Base-by-base conservation (phyloP, 805 yeast genomes). In the Martiniozyma abietophila region DNA sequence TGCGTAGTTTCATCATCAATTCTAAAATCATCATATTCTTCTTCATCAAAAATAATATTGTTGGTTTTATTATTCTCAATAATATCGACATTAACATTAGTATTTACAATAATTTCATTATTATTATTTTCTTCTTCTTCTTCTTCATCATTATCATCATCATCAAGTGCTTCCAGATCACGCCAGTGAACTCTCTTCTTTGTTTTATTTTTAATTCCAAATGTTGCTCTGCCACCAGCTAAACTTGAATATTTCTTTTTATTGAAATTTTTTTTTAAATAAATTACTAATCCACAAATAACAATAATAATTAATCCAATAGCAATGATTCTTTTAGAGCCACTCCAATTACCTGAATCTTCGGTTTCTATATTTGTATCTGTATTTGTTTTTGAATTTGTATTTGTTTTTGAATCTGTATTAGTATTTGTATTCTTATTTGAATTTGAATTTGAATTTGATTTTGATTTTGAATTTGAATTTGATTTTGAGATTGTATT, bases 181-280 rank as follows among this genome's bases (percentile, higher is more conserved):
- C 46, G 33, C 62, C 62, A 58, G 24, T 51, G 59, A 19, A 58
- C 63, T 30, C 43, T 50, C 40, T 58, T 58, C 44, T 54, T 54
- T 46, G 50, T 53, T 20, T 39, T 44, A 26, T 41, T 42, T 12
- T 35, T 29, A 9, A 20, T 32, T 6, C 9, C 25, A n/a, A 30
- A 18, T 10, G 37, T 14, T 6, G 33, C 37, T 24, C 33, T 24
- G 10, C 36, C 36, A 19, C 15, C 18, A 5, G 27, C 18, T 12
- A 29, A n/a, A n/a, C 14, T 14, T 11, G 37, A 32, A 15, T 35
- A 30, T n/a, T 30, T 25, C 18, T 27, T 35, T 18, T 35, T 24
- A 23, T 20, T 27, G n/a, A 20, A 28, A 19, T 19, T 22, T 3
- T 29, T 29, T 34, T 24, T 34, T 8, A 39, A 21, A 21, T 39